Conservation (phyloP, 768 basidiomycete genomes). For the Leucosporidium creatinivorum region DNA sequence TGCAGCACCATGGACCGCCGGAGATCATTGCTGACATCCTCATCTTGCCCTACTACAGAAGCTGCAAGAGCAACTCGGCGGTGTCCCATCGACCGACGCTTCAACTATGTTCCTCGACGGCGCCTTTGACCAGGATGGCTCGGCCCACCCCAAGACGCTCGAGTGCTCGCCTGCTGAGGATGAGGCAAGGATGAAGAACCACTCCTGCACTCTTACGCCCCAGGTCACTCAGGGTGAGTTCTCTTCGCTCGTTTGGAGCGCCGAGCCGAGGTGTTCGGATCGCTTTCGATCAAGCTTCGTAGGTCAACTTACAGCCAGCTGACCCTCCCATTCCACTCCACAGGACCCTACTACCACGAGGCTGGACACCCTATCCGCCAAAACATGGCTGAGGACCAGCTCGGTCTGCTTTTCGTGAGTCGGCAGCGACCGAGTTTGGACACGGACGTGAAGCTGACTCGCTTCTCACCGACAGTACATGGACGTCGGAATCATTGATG, state of each 20-base stretch:
- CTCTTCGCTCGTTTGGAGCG: background rate
- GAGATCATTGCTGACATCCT: too few relatives aligned
- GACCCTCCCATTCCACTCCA: background rate
- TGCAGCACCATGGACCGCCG: background rate
- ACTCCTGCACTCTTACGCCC: slow-evolving; percentile 36
- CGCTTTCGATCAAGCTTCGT: background rate
- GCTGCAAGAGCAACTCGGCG: slow-evolving; percentile 14
- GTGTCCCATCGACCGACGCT: slow-evolving; percentile 18
- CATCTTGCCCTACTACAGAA: too few relatives aligned
- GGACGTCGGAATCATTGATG: slow-evolving; percentile 41
- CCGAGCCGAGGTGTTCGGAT: background rate
- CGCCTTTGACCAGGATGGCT: slow-evolving; percentile 32
- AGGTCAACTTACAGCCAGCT: background rate
- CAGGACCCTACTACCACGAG: slow-evolving; percentile 37
- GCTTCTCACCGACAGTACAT: slow-evolving; percentile 28
- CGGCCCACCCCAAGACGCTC: slow-evolving; percentile 23
- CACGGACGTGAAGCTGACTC: background rate
- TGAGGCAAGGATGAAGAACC: slow-evolving; percentile 38
- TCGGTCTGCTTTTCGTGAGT: slow-evolving; percentile 38
- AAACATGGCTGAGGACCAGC: slow-evolving; percentile 42
- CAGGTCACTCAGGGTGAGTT: background rate
- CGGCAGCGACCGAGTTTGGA: background rate
- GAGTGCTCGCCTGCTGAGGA: slow-evolving; percentile 31
- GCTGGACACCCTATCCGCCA: slow-evolving; percentile 40
- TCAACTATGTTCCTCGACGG: slow-evolving; percentile 38